phyloP scores from a whole-genome alignment of 352 stramenopile genomes.

The Globisporangium nagaii region DNA sequence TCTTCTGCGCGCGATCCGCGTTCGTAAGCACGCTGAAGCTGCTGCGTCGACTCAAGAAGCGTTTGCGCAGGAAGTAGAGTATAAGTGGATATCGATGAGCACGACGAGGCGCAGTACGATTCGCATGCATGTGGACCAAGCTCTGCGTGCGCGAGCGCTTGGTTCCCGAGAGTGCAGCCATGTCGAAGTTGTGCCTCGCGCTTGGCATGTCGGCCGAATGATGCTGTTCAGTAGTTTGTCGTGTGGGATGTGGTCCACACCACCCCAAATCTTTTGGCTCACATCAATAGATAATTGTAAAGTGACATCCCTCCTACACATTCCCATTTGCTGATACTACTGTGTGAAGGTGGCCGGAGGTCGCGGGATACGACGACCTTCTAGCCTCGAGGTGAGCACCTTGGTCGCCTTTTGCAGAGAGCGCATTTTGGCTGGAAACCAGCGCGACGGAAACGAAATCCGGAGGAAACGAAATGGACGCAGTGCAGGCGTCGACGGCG shows the following conservation, averaged over 20 bases:
- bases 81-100: not conserved
- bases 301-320: not conserved
- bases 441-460: not conserved
- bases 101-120: too few relatives aligned
- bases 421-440: constrained; percentile 9
- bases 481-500: constrained; percentile 2
- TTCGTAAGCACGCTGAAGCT: not conserved
- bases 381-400: too few relatives aligned
- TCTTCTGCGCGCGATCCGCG: constrained; percentile 5
- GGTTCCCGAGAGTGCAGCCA: too few relatives aligned
- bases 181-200: not conserved
- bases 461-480: constrained; percentile 8
- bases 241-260: not conserved
- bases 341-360: not conserved
- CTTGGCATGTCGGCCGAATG: not conserved
- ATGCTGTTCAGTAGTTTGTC: not conserved
- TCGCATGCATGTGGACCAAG: too few relatives aligned
- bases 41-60: not conserved
- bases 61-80: not conserved
- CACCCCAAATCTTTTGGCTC: not conserved
- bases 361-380: not conserved
- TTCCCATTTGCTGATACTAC: not conserved
- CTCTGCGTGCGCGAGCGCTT: too few relatives aligned
- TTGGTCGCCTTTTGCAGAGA: not conserved
- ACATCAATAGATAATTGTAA: not conserved